These are phyloP conservation scores for Clonostachys rhizophaga DNA, from an alignment of 2,329 filamentous ascomycete species.

Conservation along the genomic window DNA sequence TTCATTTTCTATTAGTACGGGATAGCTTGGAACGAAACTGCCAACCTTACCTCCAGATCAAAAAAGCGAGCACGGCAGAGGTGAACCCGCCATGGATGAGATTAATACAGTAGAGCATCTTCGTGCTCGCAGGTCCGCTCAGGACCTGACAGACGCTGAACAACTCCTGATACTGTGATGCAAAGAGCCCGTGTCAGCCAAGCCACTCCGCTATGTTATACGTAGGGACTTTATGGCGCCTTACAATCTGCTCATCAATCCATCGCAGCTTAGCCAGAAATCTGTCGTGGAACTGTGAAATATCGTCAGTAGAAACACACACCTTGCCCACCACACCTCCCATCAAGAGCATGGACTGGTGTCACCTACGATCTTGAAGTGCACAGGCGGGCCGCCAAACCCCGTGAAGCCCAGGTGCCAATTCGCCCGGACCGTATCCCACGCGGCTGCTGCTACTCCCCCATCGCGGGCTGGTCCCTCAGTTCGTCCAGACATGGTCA, in stretches of 20 bases:
- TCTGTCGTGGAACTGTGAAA: constrained; percentile 41
- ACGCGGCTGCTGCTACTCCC: background rate
- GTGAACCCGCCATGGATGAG: constrained; percentile 57
- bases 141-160: constrained; percentile 67
- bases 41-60: constrained; percentile 53
- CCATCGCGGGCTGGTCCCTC: too few species aligned
- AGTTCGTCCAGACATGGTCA: too few species aligned
- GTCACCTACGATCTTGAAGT: constrained; percentile 55
- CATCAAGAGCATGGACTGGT: too few species aligned
- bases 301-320: background rate
- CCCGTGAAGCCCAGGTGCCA: constrained; percentile 62
- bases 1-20: background rate
- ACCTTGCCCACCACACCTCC: background rate
- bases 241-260: constrained; percentile 65
- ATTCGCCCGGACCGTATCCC: constrained; percentile 12
- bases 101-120: constrained; percentile 67
- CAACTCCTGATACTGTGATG: constrained; percentile 62
- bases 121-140: constrained; percentile 64
- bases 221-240: background rate
- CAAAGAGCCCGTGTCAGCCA: background rate
- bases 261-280: constrained; percentile 58
- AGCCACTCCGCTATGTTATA: background rate
- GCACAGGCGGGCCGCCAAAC: constrained; percentile 64
- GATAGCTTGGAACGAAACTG: background rate
- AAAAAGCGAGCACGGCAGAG: constrained; percentile 52